Conservation (phyloP, 2,329 filamentous ascomycete species). For the Botrytis galanthina region DNA sequence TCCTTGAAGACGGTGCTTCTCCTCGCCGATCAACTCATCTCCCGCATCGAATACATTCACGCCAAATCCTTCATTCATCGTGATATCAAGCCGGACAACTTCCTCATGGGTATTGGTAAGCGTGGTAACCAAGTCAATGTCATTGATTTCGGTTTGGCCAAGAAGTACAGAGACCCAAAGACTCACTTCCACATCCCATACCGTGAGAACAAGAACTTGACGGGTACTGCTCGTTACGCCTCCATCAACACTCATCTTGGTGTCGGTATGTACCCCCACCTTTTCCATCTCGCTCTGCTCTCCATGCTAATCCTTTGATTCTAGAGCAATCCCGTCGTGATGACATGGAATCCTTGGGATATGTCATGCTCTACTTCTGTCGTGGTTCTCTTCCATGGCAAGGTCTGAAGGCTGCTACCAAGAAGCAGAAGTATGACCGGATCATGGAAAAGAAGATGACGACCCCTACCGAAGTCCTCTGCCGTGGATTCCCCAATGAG, state of each 20-base stretch:
- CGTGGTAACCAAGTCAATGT: conserved; percentile 99
- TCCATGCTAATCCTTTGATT: conserved; percentile 34
- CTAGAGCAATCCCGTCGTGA: conserved; percentile 96
- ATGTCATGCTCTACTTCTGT: conserved; percentile 99
- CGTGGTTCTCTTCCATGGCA: conserved; percentile 98
- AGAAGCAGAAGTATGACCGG: conserved; percentile 99
- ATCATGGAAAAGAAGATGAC: conserved; percentile 99
- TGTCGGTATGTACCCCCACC: conserved; percentile 61
- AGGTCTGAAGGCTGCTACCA: conserved; percentile 95
- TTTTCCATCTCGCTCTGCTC: background rate
- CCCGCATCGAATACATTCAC: conserved; percentile 98
- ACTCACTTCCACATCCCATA: conserved; percentile 99
- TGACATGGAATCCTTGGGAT: conserved; percentile 98
- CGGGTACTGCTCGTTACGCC: conserved; percentile 95
- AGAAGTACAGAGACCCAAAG: conserved; percentile 99
- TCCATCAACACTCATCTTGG: conserved; percentile 98
- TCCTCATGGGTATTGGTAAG: conserved; percentile 98
- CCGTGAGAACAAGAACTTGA: conserved; percentile 99
- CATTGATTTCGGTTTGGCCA: conserved; percentile 97
- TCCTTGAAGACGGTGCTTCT: conserved; percentile 97
- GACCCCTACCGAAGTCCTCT: conserved; percentile 95
- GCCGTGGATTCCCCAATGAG: conserved; percentile 98
- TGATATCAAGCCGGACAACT: conserved; percentile 99
- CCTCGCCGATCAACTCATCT: conserved; percentile 96
- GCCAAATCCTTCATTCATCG: conserved; percentile 99